Base-by-base conservation (phyloP, 1,284 basidiomycete species). In the Rhodotorula sp. region DNA sequence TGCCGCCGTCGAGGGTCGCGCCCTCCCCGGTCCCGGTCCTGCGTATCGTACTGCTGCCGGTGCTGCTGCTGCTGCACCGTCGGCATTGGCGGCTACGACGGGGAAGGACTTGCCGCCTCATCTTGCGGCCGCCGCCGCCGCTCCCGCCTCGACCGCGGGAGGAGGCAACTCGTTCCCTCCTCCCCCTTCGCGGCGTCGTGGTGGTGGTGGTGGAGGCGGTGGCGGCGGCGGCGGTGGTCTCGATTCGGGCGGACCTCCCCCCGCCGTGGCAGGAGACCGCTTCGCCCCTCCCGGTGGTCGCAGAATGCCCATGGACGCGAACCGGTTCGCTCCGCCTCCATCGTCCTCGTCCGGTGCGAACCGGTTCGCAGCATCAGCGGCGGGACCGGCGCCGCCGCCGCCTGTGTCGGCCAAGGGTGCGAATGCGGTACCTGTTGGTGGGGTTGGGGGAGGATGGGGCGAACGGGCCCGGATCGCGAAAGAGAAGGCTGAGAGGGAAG, bases 401-500 rank as follows among this genome's bases (percentile, higher is more conserved):
- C 46, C 23, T 5, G 64, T 34, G 3, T 47, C 48, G 8, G 48
- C 31, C 6, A 54, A 15, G 6, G 60, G 60, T 0, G 66, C 43
- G 31, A 62, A 67, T 7, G 34, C 66, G 0, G 20, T 47, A 3
- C 47, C 60, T 5, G 54, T 62, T 12, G 56, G 47, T 6, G 54
- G 46, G 26, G 63, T 29, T 0, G 59, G 59, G 0, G 47, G 66
- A 5, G 66, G 66, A 20, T 67, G 66, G 66, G 66, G 66, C 26
- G 66, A 57, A 34, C 60, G 60, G 12, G 60, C 61, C 23, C 18
- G 61, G 34, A n/a, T 48, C 16, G 61, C 52, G 18, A 62, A 46
- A 56, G 61, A 67, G 47, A 63, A 63, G 66, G 23, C 62, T 8
- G 66, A 62, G 54, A 16, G 56, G n/a, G 66, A 62, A 29, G 56